Conservation (phyloP, 1,284 basidiomycete genomes). For the Chalciporus sp. region DNA sequence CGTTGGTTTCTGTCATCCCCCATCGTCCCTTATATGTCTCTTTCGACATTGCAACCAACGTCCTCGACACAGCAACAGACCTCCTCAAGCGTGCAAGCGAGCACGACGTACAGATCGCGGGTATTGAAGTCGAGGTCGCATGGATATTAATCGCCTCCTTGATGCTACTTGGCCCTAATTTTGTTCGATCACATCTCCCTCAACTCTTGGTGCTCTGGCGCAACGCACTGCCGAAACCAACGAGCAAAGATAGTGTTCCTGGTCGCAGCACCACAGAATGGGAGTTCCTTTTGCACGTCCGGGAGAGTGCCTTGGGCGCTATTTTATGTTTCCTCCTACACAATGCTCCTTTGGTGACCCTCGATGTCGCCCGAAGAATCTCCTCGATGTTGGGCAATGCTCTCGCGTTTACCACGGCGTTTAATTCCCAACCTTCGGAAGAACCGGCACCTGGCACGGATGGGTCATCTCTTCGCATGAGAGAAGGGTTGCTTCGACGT, state of each 20-base stretch:
- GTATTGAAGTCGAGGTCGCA: constrained; percentile 89
- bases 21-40: constrained; percentile 92
- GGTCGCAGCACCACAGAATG: constrained; percentile 81
- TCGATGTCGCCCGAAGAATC: constrained; percentile 89
- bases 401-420: constrained; percentile 84
- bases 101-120: constrained; percentile 83
- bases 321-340: constrained; percentile 88
- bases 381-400: constrained; percentile 88
- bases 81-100: constrained; percentile 91
- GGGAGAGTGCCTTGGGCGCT: constrained; percentile 89
- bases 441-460: constrained; percentile 46
- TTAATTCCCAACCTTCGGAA: constrained; percentile 55
- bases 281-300: constrained; percentile 89
- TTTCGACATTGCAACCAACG: constrained; percentile 89
- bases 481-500: constrained; percentile 83
- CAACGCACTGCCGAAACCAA: constrained; percentile 94
- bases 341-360: constrained; percentile 80
- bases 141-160: constrained; percentile 93
- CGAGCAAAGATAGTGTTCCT: constrained; percentile 76
- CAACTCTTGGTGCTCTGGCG: constrained; percentile 95
- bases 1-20: constrained; percentile 85
- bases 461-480: constrained; percentile 70
- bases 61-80: constrained; percentile 89
- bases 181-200: constrained; percentile 89
- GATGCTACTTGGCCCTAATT: constrained; percentile 92